Conservation (phyloP, 148 eudicot species). For the Vaccinium myrtillus region DNA sequence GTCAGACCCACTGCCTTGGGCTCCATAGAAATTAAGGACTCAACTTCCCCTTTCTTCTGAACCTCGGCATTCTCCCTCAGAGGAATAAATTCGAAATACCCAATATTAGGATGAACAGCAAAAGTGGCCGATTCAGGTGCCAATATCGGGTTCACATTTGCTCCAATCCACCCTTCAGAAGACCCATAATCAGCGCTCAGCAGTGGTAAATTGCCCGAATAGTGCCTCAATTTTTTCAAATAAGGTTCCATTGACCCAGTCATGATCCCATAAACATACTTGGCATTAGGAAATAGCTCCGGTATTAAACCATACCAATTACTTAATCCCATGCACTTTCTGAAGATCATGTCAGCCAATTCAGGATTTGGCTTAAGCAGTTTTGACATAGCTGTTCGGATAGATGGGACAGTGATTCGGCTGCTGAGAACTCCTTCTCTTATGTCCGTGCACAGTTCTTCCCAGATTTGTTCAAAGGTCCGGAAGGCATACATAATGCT, state of each 20-base stretch:
- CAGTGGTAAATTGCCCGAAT: constrained; percentile 71
- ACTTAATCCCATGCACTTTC: constrained; percentile 50
- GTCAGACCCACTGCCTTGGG: constrained; percentile 63
- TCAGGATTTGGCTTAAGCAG: constrained; percentile 68
- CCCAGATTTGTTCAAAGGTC: constrained; percentile 66
- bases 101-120: constrained; percentile 82
- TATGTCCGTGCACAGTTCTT: constrained; percentile 67
- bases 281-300: constrained; percentile 77
- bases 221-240: constrained; percentile 71
- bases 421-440: constrained; percentile 50
- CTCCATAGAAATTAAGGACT: constrained; percentile 27
- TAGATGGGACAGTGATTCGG: constrained; percentile 43
- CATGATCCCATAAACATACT: constrained; percentile 83
- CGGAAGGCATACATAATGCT: constrained; percentile 85
- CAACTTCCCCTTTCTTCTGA: constrained; percentile 17
- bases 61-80: constrained; percentile 34
- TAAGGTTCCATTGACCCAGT: constrained; percentile 99
- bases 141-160: constrained; percentile 74
- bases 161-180: constrained; percentile 96
- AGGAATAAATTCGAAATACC: constrained; percentile 89
- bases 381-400: constrained; percentile 55
- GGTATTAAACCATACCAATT: constrained; percentile 88
- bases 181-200: constrained; percentile 88
- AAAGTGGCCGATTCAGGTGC: constrained; percentile 79
- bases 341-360: constrained; percentile 47